Conservation (phyloP, 1,284 basidiomycete species). For the Singerocomus rubriflavus region DNA sequence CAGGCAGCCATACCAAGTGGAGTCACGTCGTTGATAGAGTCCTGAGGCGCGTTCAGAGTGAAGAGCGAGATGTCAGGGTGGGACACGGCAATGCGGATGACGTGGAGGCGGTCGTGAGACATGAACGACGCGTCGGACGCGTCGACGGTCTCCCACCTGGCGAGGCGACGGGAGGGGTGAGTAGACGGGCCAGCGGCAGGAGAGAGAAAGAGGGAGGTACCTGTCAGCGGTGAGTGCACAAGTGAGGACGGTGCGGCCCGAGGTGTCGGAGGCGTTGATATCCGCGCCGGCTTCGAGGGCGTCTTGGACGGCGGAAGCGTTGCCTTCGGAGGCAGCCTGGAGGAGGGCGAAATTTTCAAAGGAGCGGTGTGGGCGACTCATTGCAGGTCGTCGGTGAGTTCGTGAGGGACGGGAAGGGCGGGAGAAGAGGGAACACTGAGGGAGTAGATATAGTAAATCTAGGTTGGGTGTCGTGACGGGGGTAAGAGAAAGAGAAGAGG, state of each 20-base stretch:
- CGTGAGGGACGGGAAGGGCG: slow-evolving; percentile 19
- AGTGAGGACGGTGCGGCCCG: slow-evolving; percentile 59
- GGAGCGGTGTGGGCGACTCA: slow-evolving; percentile 39
- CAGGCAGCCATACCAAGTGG: slow-evolving; percentile 74
- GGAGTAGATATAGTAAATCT: slow-evolving; percentile 22
- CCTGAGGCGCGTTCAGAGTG: slow-evolving; percentile 66
- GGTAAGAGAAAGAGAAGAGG: slow-evolving; percentile 6
- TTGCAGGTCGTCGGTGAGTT: slow-evolving; percentile 31
- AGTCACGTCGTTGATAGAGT: slow-evolving; percentile 63
- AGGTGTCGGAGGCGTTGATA: slow-evolving; percentile 58
- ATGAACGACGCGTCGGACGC: slow-evolving; percentile 63
- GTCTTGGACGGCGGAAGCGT: slow-evolving; percentile 48
- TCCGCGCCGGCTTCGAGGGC: slow-evolving; percentile 61
- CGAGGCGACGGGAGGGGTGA: not conserved
- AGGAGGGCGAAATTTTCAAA: slow-evolving; percentile 52
- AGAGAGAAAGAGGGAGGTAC: slow-evolving; percentile 38
- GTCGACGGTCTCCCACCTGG: slow-evolving; percentile 64
- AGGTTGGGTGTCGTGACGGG: slow-evolving; percentile 7
- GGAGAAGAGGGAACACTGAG: not conserved
- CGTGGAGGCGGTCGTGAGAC: slow-evolving; percentile 51
- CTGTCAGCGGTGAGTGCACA: slow-evolving; percentile 67
- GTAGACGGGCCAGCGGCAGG: not conserved
- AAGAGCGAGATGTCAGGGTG: slow-evolving; percentile 59
- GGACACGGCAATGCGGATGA: slow-evolving; percentile 50
- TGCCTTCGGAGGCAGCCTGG: slow-evolving; percentile 54